Evolutionary conservation across 768 basidiomycete genomes (phyloP).

Genomic region (Lyophyllum semitale): DNA sequence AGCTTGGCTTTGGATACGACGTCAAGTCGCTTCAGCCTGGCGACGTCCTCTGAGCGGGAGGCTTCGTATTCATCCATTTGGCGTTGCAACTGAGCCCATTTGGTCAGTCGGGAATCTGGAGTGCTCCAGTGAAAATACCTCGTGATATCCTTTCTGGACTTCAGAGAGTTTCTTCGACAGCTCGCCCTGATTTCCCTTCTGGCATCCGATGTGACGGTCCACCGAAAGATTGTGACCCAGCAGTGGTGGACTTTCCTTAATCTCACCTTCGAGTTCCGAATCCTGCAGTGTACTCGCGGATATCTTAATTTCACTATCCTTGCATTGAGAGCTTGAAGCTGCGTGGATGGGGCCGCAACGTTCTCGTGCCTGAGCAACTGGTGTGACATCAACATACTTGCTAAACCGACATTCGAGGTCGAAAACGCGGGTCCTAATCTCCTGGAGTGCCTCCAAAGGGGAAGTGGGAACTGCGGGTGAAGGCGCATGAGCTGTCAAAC

Average conservation of each 20-base stretch:
- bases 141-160: constrained; percentile 2
- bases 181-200: neutral
- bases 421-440: neutral
- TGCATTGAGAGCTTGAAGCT: neutral
- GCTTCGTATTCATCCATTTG: constrained; percentile 7
- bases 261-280: constrained; percentile 6
- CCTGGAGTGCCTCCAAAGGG: neutral
- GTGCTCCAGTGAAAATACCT: neutral
- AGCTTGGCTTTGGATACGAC: neutral
- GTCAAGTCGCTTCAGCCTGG: neutral
- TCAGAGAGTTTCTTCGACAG: neutral
- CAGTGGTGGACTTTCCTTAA: neutral
- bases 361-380: neutral
- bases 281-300: neutral
- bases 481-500: neutral
- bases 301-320: neutral
- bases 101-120: no score
- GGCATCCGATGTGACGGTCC: neutral
- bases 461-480: neutral
- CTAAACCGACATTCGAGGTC: neutral
- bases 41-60: neutral
- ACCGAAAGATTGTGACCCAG: neutral
- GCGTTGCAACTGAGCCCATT: neutral
- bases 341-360: neutral
- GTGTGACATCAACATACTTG: neutral